Conservation (phyloP, 2,329 filamentous ascomycete genomes). For the Alternaria viburni region DNA sequence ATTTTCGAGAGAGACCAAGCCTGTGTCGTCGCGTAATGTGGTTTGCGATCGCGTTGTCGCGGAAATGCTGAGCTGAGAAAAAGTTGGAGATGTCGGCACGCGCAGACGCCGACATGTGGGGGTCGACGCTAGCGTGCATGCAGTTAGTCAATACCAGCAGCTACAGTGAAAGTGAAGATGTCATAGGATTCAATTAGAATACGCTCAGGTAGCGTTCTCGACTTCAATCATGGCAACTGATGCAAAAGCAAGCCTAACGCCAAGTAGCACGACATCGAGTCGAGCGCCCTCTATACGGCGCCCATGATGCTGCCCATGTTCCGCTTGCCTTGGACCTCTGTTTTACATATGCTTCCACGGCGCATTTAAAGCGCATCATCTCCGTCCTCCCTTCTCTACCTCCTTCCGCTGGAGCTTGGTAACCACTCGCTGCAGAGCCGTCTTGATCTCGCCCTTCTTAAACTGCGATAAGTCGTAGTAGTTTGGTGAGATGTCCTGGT, state of each 20-base stretch:
- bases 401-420: slow-evolving; percentile 64
- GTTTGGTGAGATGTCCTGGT: slow-evolving; percentile 84
- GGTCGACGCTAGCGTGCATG: slow-evolving; percentile 10
- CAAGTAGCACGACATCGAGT: neutral
- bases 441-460: slow-evolving; percentile 83
- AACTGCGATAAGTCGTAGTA: slow-evolving; percentile 91
- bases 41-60: slow-evolving; percentile 25
- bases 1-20: slow-evolving; percentile 20
- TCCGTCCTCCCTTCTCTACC: slow-evolving; percentile 27
- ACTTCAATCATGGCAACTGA: neutral
- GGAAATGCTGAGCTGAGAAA: slow-evolving; percentile 26
- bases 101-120: slow-evolving; percentile 15
- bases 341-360: neutral
- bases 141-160: slow-evolving; percentile 1
- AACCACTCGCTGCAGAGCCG: slow-evolving; percentile 61
- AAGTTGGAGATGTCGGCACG: slow-evolving; percentile 38
- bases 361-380: neutral
- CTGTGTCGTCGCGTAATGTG: slow-evolving; percentile 1
- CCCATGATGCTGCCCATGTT: neutral
- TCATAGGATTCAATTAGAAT: no score
- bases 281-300: neutral
- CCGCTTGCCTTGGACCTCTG: neutral
- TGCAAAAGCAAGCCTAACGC: neutral
- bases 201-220: neutral
- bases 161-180: neutral